A percentile compares a stretch with the other conserved stretches of the same genome.
Evolutionary conservation across 192 early-diverging fungal genomes (phyloP).

Genomic region (Coemansia sp.): DNA sequence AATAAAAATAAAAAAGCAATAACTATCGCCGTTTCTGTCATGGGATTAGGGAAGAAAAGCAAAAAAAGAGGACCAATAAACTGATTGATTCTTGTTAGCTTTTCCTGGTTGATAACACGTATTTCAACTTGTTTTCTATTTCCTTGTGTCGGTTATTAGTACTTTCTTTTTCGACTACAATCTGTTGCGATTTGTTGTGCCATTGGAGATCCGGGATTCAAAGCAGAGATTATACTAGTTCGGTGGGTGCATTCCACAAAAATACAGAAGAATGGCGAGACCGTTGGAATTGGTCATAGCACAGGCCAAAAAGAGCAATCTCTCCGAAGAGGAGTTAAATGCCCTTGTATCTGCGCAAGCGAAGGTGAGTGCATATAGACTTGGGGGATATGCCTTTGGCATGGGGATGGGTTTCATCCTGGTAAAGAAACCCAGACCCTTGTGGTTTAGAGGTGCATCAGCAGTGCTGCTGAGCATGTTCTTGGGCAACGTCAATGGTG

Average conservation of each 20-base stretch:
- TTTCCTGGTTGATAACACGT: no score
- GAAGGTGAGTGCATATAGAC: neutral
- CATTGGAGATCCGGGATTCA: no score
- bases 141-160: no score
- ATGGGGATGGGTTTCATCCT: constrained; percentile 26
- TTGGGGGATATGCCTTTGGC: constrained; percentile 19
- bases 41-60: neutral
- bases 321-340: constrained; percentile 27
- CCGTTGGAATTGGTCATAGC: constrained; percentile 17
- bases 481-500: constrained; percentile 1
- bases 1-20: neutral
- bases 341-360: constrained; percentile 13
- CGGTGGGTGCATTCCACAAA: neutral
- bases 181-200: no score
- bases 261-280: constrained; percentile 15
- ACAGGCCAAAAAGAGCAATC: constrained; percentile 26
- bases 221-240: no score
- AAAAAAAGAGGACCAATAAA: no score
- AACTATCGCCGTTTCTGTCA: neutral
- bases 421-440: constrained; percentile 17
- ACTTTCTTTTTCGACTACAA: no score
- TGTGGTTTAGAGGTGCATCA: constrained; percentile 13
- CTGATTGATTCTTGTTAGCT: no score
- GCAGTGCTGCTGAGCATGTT: constrained; percentile 21
- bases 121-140: no score